A percentile compares a stretch with the other conserved stretches of the same genome.
phyloP scores from a whole-genome alignment of 768 basidiomycete species.

The Clitopilus hobsonii region DNA sequence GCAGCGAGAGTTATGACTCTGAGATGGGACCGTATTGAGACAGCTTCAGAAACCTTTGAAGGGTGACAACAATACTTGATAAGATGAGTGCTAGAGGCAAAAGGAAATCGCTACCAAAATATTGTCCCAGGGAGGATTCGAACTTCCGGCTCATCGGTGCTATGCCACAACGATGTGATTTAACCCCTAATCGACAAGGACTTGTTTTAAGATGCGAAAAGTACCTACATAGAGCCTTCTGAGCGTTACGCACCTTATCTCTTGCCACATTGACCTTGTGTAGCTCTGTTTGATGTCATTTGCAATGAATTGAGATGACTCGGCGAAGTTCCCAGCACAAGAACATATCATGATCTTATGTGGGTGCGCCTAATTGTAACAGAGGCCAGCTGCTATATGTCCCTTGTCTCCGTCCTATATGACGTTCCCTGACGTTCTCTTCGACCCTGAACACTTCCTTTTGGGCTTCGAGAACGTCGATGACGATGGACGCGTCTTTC shows the following conservation, averaged over 20 bases:
- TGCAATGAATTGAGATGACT: too few relatives aligned
- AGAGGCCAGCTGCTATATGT: too few relatives aligned
- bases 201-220: background rate
- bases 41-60: background rate
- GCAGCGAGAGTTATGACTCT: background rate
- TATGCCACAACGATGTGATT: conserved; percentile 14
- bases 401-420: too few relatives aligned
- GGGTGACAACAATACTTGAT: background rate
- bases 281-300: too few relatives aligned
- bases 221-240: too few relatives aligned
- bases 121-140: conserved; percentile 15
- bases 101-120: background rate
- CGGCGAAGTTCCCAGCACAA: too few relatives aligned
- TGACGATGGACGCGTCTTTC: background rate
- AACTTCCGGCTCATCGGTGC: conserved; percentile 12
- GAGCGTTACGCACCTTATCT: too few relatives aligned
- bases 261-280: too few relatives aligned
- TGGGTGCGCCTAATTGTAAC: too few relatives aligned
- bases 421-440: background rate
- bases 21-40: too few relatives aligned
- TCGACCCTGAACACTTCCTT: background rate
- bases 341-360: too few relatives aligned
- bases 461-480: background rate
- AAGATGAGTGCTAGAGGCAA: background rate
- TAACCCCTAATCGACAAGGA: conserved; percentile 19